These are phyloP conservation scores for Malassezia caprae DNA, from an alignment of 1,284 basidiomycete genomes.

Conservation along the genomic window DNA sequence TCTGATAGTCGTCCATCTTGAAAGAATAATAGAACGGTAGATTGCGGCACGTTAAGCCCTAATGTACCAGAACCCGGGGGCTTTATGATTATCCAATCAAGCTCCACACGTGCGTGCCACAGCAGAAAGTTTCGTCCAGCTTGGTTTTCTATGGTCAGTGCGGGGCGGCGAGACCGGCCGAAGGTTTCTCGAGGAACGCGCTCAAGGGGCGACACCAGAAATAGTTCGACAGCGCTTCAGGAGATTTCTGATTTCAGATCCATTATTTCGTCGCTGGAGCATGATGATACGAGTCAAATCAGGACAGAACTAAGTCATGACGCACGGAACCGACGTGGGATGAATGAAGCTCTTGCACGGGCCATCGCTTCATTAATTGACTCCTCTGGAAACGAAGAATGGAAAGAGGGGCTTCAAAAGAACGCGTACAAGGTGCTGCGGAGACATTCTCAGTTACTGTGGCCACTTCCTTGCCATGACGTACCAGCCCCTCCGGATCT, in stretches of 20 bases:
- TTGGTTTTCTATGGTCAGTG: background rate
- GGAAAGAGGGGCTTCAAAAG: background rate
- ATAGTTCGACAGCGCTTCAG: background rate
- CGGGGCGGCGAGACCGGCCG: background rate
- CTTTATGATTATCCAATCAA: too few relatives aligned
- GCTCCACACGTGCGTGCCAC: too few relatives aligned
- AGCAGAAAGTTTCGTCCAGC: background rate
- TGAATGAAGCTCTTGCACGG: background rate
- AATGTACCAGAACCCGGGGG: too few relatives aligned
- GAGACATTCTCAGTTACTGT: background rate
- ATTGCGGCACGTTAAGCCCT: too few relatives aligned
- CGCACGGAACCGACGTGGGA: background rate
- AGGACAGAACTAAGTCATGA: background rate
- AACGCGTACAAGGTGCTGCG: background rate
- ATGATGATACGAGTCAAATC: background rate
- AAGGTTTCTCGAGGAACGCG: background rate
- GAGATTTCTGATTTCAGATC: slow-evolving; percentile 1
- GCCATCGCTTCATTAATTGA: background rate
- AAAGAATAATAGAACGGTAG: too few relatives aligned
- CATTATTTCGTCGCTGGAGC: background rate
- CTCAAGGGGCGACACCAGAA: background rate
- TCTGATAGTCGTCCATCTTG: slow-evolving; percentile 6
- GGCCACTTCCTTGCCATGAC: slow-evolving; percentile 6
- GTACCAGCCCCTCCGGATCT: slow-evolving; percentile 5
- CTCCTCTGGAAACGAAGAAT: background rate